Conservation (phyloP, 2,329 filamentous ascomycete genomes). For the Talaromyces sp. region DNA sequence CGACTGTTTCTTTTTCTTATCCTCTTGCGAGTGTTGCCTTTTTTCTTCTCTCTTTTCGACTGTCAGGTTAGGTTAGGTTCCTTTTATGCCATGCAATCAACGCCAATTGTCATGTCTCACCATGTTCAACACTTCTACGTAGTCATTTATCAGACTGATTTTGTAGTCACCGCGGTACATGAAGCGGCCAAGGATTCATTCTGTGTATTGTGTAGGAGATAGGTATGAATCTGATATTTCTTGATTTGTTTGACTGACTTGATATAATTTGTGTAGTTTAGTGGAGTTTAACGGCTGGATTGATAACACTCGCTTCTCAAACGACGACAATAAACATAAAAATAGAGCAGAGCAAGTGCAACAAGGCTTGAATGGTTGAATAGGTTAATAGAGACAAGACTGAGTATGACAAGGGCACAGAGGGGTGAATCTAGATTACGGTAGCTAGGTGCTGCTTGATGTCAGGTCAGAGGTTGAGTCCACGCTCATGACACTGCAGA, state of each 20-base stretch:
- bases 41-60: too few relatives aligned
- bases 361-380: background rate
- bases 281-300: background rate
- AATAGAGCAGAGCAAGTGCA: background rate
- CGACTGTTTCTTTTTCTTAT: conserved; percentile 21
- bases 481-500: background rate
- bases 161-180: background rate
- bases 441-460: background rate
- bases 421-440: background rate
- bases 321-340: background rate
- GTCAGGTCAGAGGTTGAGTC: background rate
- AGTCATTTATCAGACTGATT: too few relatives aligned
- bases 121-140: too few relatives aligned
- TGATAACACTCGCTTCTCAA: conserved; percentile 4
- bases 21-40: too few relatives aligned
- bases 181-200: background rate
- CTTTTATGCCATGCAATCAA: background rate
- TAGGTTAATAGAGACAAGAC: background rate
- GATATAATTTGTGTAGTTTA: too few relatives aligned
- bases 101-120: background rate
- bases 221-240: background rate
- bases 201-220: background rate
- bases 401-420: background rate
- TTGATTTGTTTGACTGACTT: background rate
- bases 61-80: conserved; percentile 3